Evolutionary conservation across 2,329 filamentous ascomycete species (phyloP).

Genomic region (Colletotrichum sp.): DNA sequence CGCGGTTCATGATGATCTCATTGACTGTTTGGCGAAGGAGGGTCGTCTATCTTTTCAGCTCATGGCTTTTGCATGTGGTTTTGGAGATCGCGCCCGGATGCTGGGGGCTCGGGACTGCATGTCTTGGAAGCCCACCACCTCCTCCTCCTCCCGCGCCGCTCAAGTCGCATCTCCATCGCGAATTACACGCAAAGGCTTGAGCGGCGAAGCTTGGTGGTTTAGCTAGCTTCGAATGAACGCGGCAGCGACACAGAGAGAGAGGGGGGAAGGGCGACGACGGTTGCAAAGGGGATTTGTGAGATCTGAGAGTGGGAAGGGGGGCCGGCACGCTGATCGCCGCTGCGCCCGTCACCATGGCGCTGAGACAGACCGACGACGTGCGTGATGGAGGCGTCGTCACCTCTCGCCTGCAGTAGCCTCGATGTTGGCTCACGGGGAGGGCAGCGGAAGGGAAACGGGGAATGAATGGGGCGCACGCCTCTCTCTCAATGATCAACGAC

Average conservation of each 20-base stretch:
- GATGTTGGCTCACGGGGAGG: not conserved
- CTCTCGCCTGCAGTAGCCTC: not conserved
- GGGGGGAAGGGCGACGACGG: not conserved
- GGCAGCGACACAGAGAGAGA: not conserved
- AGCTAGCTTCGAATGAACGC: not conserved
- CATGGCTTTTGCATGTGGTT: not conserved
- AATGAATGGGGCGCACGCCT: not conserved
- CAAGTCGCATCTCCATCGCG: not conserved
- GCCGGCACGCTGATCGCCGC: not conserved
- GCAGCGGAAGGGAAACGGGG: not conserved
- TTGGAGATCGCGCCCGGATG: not conserved
- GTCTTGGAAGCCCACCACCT: not conserved
- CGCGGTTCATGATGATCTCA: not conserved
- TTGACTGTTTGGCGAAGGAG: not conserved
- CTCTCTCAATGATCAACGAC: not conserved
- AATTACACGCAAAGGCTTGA: not conserved
- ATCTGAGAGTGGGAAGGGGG: not conserved
- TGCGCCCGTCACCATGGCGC: constrained; percentile 1
- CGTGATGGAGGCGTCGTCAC: not conserved
- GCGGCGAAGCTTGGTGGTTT: not conserved
- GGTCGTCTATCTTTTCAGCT: not conserved
- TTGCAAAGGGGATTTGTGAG: not conserved
- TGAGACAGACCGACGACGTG: not conserved
- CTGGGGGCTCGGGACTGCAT: not conserved
- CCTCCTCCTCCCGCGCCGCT: not conserved